These are phyloP conservation scores for Solanum phureja DNA, from an alignment of 257 asterid genomes.

Conservation along the genomic window DNA sequence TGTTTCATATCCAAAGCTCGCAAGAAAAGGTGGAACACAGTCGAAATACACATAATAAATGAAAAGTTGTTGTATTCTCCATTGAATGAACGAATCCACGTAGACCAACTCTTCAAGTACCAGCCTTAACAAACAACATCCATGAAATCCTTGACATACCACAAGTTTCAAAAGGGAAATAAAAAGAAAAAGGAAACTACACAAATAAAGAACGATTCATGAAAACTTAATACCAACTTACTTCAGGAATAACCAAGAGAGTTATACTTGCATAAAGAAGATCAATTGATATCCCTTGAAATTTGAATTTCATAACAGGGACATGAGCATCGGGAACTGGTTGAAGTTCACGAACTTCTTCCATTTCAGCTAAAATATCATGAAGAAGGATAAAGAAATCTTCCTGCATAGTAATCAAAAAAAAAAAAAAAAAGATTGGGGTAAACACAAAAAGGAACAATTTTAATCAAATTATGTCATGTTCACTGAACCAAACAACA, in stretches of 20 bases:
- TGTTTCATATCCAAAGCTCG: not conserved
- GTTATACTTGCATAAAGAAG: constrained; percentile 25
- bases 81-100: not conserved
- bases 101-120: not conserved
- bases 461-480: not conserved
- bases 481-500: not conserved
- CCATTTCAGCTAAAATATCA: constrained; percentile 23
- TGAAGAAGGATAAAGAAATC: constrained; percentile 28
- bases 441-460: not conserved
- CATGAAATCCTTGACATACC: not conserved
- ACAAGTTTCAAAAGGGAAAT: not conserved
- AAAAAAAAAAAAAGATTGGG: not conserved
- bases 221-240: constrained; percentile 2
- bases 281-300: constrained; percentile 21
- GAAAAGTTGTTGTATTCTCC: not conserved
- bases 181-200: not conserved
- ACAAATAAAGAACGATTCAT: not conserved
- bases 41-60: not conserved
- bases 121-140: not conserved
- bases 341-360: constrained; percentile 25
- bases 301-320: constrained; percentile 30
- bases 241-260: constrained; percentile 29
- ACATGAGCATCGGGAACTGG: constrained; percentile 35
- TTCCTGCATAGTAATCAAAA: constrained; percentile 8
- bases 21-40: not conserved